Percentiles rank a stretch among this genome's conserved stretches.
Evolutionary conservation across 2,329 filamentous ascomycete species (phyloP).

Genomic region (Fusarium globosum): DNA sequence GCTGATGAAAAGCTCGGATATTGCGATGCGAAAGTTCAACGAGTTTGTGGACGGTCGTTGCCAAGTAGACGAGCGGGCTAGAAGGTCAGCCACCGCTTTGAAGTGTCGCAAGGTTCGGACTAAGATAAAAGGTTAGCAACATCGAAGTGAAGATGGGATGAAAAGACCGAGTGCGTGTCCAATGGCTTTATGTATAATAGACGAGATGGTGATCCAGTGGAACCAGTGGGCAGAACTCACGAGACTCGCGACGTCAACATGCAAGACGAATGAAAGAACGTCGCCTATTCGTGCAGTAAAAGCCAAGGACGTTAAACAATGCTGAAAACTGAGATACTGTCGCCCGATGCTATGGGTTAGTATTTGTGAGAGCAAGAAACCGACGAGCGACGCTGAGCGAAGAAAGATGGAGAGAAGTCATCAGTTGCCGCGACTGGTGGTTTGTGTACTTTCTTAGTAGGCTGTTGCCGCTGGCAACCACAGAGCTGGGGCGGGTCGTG

Average conservation of each 20-base stretch:
- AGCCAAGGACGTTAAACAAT: slow-evolving; percentile 45
- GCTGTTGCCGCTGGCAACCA: slow-evolving; percentile 50
- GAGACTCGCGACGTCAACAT: slow-evolving; percentile 44
- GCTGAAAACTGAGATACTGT: slow-evolving; percentile 33
- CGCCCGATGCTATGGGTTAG: slow-evolving; percentile 35
- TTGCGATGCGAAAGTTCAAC: neutral
- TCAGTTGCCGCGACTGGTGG: slow-evolving; percentile 37
- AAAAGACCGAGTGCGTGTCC: neutral
- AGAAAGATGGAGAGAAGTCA: slow-evolving; percentile 25
- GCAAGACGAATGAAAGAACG: slow-evolving; percentile 36
- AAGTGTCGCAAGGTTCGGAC: slow-evolving; percentile 28
- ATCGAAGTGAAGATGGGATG: neutral
- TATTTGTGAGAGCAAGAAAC: slow-evolving; percentile 36
- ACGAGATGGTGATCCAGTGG: slow-evolving; percentile 14
- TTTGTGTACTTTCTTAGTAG: slow-evolving; percentile 51
- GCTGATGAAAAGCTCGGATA: slow-evolving; percentile 8
- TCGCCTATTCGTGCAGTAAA: slow-evolving; percentile 19
- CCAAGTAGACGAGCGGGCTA: slow-evolving; percentile 15
- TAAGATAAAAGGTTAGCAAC: slow-evolving; percentile 20
- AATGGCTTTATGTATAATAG: neutral
- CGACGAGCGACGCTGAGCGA: slow-evolving; percentile 30
- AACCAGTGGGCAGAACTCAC: slow-evolving; percentile 39
- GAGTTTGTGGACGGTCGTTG: slow-evolving; percentile 5
- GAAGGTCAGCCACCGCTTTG: slow-evolving; percentile 30
- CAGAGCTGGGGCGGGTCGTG: neutral